Percentiles rank a stretch among this genome's conserved stretches.
phyloP scores from a whole-genome alignment of 129 eudicot genomes.

The Arctium lappa region DNA sequence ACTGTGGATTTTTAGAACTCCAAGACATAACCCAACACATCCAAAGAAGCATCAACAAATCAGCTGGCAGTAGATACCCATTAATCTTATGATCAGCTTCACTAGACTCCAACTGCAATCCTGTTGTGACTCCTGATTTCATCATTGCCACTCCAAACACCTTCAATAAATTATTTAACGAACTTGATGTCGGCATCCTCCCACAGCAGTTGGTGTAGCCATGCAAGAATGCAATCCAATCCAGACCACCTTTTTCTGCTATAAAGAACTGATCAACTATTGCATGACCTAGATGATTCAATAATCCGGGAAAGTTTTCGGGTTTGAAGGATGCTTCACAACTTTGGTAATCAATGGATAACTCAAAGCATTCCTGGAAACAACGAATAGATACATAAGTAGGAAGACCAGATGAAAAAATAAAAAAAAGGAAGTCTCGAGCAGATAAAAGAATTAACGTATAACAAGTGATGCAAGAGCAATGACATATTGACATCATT shows the following conservation, averaged over 20 bases:
- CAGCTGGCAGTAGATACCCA: slow-evolving; percentile 57
- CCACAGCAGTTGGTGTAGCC: slow-evolving; percentile 72
- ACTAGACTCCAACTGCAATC: slow-evolving; percentile 52
- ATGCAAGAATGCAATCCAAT: slow-evolving; percentile 70
- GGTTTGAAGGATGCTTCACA: slow-evolving; percentile 39
- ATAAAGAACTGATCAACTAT: slow-evolving; percentile 58
- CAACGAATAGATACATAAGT: neutral
- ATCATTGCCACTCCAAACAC: slow-evolving; percentile 39
- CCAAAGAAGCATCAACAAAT: slow-evolving; percentile 66
- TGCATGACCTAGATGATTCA: slow-evolving; percentile 49
- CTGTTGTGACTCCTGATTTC: slow-evolving; percentile 63
- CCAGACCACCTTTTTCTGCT: slow-evolving; percentile 57
- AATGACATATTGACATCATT: no score
- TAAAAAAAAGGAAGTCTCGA: no score
- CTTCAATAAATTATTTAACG: slow-evolving; percentile 45
- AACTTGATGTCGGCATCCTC: slow-evolving; percentile 52
- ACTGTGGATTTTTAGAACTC: slow-evolving; percentile 37
- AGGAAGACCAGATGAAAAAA: no score
- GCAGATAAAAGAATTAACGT: no score
- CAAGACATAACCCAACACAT: slow-evolving; percentile 75
- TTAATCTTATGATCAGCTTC: slow-evolving; percentile 66
- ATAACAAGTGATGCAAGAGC: no score
- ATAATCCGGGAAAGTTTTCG: slow-evolving; percentile 33
- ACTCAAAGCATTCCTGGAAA: slow-evolving; percentile 62
- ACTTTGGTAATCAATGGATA: slow-evolving; percentile 38